Evolutionary conservation across 108 stramenopile species (phyloP), one percentile per base, ranked within the genome.

Genomic region (Asterionellopsis glacialis): DNA sequence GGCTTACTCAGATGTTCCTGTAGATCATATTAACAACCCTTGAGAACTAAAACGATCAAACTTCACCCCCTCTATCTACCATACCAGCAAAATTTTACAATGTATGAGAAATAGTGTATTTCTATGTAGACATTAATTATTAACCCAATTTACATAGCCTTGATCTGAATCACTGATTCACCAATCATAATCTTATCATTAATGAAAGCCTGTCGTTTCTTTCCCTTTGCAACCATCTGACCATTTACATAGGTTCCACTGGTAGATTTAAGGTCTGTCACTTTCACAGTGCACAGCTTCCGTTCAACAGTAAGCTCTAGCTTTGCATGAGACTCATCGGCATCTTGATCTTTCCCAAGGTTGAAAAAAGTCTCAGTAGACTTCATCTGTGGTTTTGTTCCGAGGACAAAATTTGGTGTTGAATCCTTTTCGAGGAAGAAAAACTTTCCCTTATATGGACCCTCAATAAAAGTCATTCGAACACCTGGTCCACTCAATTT

Each of bases 231-330:
- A 41, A 82, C 58, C 38, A 39, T 41, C 11, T 39, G 57, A 22
- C 63, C 61, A 50, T 79, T 79, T 55, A 85, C 59, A 49, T 70
- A 67, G 5, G 79, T 74, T 21, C 77, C 77, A 48, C 55, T 61
- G 22, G 59, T 25, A 11, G 83, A 76, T 22, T 71, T 74, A 48
- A 85, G 67, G 39, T 85, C 84, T 22, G 50, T 68, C 19, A 85
- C 76, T 48, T 43, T 50, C 11, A 82, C 63, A 14, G 72, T 73
- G 23, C 55, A 56, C 16, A 79, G 51, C 40, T 65, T 72, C 48
- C 55, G 54, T 2, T 47, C 49, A 16, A 72, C 45, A 0, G 49
- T 3, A 18, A 72, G 64, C 1, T 63, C 50, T 2, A 72, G 21
- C 50, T 25, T 16, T 27, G 64, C 41, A 27, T 72, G 71, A 12